Percentiles rank a stretch among this genome's conserved stretches.
Evolutionary conservation across 208 protist genomes (phyloP).

Genomic region (Leishmania guyanensis): DNA sequence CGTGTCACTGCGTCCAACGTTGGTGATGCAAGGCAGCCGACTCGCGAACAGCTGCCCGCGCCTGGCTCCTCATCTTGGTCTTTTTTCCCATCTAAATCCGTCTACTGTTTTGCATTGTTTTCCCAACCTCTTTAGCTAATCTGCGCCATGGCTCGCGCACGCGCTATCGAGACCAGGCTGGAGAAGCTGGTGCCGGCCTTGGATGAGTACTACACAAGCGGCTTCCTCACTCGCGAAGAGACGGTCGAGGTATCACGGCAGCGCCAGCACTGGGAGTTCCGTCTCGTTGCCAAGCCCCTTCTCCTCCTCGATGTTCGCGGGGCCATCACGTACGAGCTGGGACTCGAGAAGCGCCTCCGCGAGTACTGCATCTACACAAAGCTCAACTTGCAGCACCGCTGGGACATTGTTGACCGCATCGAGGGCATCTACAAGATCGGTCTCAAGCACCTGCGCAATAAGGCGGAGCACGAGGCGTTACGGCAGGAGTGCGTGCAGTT

Average conservation of each 20-base stretch:
- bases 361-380: conserved; percentile 72
- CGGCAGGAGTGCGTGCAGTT: conserved; percentile 66
- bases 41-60: neutral
- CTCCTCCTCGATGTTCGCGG: conserved; percentile 84
- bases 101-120: neutral
- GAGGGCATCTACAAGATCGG: conserved; percentile 86
- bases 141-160: conserved; percentile 70
- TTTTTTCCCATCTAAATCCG: neutral
- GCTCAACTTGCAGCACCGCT: conserved; percentile 78
- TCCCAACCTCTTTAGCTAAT: neutral
- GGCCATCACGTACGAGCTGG: conserved; percentile 77
- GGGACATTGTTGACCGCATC: conserved; percentile 78
- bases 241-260: conserved; percentile 66
- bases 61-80: neutral
- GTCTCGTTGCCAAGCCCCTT: conserved; percentile 85
- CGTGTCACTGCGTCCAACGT: neutral
- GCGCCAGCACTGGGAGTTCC: conserved; percentile 86
- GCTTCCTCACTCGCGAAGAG: conserved; percentile 76
- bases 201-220: conserved; percentile 87
- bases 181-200: conserved; percentile 84
- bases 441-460: conserved; percentile 67
- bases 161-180: conserved; percentile 86
- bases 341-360: conserved; percentile 63
- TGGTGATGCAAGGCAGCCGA: neutral
- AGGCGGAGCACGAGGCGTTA: conserved; percentile 54